A percentile compares a stretch with the other conserved stretches of the same genome.
These are phyloP conservation scores for Xylariaceae sp. DNA, from an alignment of 2,329 filamentous ascomycete genomes.

Conservation along the genomic window DNA sequence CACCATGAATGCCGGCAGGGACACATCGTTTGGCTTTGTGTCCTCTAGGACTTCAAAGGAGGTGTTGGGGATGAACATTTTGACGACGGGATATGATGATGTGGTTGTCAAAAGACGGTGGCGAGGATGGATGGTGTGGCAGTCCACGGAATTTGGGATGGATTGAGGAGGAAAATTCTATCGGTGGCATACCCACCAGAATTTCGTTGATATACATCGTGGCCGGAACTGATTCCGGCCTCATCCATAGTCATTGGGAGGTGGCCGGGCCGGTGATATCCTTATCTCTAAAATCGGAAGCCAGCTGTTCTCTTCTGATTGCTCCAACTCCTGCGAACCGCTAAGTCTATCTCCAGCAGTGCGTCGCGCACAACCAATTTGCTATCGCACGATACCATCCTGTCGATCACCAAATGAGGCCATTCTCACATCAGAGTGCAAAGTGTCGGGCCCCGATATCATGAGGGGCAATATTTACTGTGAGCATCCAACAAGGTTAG, in stretches of 20 bases:
- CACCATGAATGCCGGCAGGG: constrained; percentile 71
- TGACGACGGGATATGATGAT: constrained; percentile 2
- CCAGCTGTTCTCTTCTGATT: not conserved
- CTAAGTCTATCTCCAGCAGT: not conserved
- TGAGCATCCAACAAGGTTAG: not conserved
- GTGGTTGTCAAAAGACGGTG: not conserved
- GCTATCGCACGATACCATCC: not conserved
- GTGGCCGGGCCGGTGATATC: constrained; percentile 15
- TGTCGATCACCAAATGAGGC: not conserved
- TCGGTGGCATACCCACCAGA: constrained; percentile 16
- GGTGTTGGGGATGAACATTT: constrained; percentile 26
- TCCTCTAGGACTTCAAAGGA: constrained; percentile 59
- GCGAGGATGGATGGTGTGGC: not conserved
- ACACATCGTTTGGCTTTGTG: constrained; percentile 54
- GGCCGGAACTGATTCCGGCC: constrained; percentile 35
- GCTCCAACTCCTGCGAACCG: not conserved
- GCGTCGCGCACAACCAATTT: not conserved
- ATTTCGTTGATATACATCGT: constrained; percentile 28
- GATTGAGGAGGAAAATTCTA: not conserved
- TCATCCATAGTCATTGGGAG: constrained; percentile 19
- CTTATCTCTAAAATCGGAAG: constrained; percentile 3
- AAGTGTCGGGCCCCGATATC: not conserved
- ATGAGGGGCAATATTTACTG: not conserved
- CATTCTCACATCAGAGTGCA: constrained; percentile 3
- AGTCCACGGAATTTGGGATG: constrained; percentile 1